These are phyloP conservation scores for Septoria linicola DNA, from an alignment of 2,329 filamentous ascomycete species.

Conservation along the genomic window DNA sequence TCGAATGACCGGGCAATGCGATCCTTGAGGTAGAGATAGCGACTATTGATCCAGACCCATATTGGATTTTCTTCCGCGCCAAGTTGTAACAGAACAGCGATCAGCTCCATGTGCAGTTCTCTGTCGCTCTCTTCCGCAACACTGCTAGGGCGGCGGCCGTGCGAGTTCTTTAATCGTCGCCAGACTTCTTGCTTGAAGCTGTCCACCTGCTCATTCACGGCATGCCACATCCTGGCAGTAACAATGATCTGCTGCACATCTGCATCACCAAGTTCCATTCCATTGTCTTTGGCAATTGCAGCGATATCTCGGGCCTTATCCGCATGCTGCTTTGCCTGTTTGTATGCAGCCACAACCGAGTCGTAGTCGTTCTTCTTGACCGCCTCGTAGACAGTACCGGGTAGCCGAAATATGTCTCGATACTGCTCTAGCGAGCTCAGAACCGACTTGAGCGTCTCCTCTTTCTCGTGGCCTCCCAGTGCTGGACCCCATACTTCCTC, in stretches of 20 bases:
- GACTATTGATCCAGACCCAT: slow-evolving; percentile 89
- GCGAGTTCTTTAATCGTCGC: slow-evolving; percentile 60
- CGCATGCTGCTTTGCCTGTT: slow-evolving; percentile 74
- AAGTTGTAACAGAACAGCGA: slow-evolving; percentile 82
- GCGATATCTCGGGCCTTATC: slow-evolving; percentile 73
- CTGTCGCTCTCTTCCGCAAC: slow-evolving; percentile 41
- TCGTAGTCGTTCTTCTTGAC: slow-evolving; percentile 93
- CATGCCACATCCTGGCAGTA: slow-evolving; percentile 90
- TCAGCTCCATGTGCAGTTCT: slow-evolving; percentile 91
- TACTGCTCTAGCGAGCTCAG: slow-evolving; percentile 74
- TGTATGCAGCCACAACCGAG: slow-evolving; percentile 80
- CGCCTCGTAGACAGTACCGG: slow-evolving; percentile 72
- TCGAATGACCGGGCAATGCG: slow-evolving; percentile 80
- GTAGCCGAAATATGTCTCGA: slow-evolving; percentile 78
- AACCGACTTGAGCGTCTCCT: slow-evolving; percentile 79
- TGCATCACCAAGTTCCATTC: slow-evolving; percentile 61
- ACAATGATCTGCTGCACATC: slow-evolving; percentile 85
- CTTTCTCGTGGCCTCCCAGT: slow-evolving; percentile 84
- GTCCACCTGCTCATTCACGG: slow-evolving; percentile 84
- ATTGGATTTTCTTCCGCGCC: slow-evolving; percentile 96
- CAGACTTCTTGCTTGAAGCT: slow-evolving; percentile 86
- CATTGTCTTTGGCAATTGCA: slow-evolving; percentile 51
- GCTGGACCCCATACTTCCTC: slow-evolving; percentile 98
- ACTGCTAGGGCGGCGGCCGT: slow-evolving; percentile 30
- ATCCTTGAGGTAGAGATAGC: slow-evolving; percentile 83